A percentile compares a stretch with the other conserved stretches of the same genome.
These are phyloP conservation scores for Tuber borchii DNA, from an alignment of 495 filamentous ascomycete species.

Conservation along the genomic window DNA sequence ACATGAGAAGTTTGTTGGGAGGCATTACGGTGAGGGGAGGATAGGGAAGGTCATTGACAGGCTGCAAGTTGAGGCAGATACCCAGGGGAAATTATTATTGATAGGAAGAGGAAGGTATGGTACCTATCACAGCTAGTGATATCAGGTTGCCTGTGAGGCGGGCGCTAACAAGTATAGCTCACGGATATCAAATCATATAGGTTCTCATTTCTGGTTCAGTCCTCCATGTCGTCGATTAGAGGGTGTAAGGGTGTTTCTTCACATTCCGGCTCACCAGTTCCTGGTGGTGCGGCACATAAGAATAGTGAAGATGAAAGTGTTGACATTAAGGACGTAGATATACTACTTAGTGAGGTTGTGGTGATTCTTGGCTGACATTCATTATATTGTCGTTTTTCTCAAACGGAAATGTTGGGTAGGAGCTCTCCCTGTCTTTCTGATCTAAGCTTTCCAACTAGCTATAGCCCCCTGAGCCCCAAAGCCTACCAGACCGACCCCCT, in stretches of 20 bases:
- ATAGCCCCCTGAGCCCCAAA: constrained; percentile 16
- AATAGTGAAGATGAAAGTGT: constrained; percentile 79
- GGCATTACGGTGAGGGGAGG: constrained; percentile 82
- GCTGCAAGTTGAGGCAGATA: constrained; percentile 86
- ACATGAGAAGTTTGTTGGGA: constrained; percentile 80
- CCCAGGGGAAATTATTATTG: constrained; percentile 93
- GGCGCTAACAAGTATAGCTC: constrained; percentile 45
- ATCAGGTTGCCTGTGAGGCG: not conserved
- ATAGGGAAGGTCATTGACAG: constrained; percentile 96
- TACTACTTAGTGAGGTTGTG: constrained; percentile 73
- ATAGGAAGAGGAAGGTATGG: constrained; percentile 67
- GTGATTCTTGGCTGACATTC: constrained; percentile 92
- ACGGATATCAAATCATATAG: constrained; percentile 95
- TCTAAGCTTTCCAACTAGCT: constrained; percentile 32
- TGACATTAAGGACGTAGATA: constrained; percentile 90
- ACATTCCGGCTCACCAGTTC: constrained; percentile 63
- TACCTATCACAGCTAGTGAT: not conserved
- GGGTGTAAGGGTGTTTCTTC: too few species aligned
- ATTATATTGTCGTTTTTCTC: constrained; percentile 77
- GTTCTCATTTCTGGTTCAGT: constrained; percentile 92
- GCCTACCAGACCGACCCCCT: constrained; percentile 28
- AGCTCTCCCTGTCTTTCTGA: constrained; percentile 30
- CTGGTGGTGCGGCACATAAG: constrained; percentile 49
- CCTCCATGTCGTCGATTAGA: constrained; percentile 59
- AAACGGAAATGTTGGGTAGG: constrained; percentile 73